phyloP scores from a whole-genome alignment of 306 rosid species.

The Quercus glauca region DNA sequence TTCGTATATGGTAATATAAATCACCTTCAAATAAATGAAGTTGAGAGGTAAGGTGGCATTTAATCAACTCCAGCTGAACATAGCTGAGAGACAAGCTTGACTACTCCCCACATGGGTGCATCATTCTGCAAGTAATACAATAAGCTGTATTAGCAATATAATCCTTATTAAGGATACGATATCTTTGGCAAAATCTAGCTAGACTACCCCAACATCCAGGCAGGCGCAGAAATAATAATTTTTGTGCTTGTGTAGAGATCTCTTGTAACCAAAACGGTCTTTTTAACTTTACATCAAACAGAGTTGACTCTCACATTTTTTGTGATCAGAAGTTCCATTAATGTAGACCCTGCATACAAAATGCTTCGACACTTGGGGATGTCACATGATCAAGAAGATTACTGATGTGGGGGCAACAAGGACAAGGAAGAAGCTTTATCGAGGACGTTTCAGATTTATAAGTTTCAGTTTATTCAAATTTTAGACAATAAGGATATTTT shows the following conservation, averaged over 20 bases:
- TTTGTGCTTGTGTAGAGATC: background rate
- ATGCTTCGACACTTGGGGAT: background rate
- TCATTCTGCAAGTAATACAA: slow-evolving; percentile 74
- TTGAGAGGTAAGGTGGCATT: background rate
- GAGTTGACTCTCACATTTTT: background rate
- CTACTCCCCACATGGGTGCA: slow-evolving; percentile 77
- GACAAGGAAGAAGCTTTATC: no score
- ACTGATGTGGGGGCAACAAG: background rate
- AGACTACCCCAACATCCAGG: background rate
- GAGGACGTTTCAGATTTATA: no score
- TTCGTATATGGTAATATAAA: background rate
- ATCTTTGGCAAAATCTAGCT: background rate
- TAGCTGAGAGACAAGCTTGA: slow-evolving; percentile 62
- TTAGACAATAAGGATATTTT: no score
- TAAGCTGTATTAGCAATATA: slow-evolving; percentile 9
- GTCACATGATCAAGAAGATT: background rate
- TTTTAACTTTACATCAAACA: background rate
- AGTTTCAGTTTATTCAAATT: no score
- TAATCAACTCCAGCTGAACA: slow-evolving; percentile 40
- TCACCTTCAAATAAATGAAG: slow-evolving; percentile 10
- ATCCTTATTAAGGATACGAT: background rate
- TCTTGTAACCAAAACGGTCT: background rate
- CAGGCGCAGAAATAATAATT: background rate
- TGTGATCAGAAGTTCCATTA: background rate
- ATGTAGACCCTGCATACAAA: background rate